These are phyloP conservation scores for Taphrina flavorubra DNA, from an alignment of 1,139 yeast genomes.

Conservation along the genomic window DNA sequence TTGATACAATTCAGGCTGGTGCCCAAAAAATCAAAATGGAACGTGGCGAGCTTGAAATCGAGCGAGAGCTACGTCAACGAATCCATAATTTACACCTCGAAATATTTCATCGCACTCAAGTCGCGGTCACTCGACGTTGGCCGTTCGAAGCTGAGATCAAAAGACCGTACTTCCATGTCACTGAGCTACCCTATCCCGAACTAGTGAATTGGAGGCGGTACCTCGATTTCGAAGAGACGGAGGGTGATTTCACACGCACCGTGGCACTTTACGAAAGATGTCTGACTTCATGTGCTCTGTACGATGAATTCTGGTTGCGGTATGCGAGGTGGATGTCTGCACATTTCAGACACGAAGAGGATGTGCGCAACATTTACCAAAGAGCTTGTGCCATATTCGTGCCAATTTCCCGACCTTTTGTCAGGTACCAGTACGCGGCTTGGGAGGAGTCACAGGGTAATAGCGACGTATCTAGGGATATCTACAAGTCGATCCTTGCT, in stretches of 20 bases:
- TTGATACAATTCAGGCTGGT: constrained; percentile 47
- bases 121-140: constrained; percentile 66
- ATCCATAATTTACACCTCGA: constrained; percentile 53
- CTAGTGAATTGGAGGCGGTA: constrained; percentile 66
- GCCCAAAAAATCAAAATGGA: constrained; percentile 43
- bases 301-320: constrained; percentile 67
- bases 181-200: constrained; percentile 57
- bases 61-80: constrained; percentile 49
- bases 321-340: constrained; percentile 58
- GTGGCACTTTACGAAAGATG: constrained; percentile 64
- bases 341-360: constrained; percentile 46
- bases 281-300: constrained; percentile 53
- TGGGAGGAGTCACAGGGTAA: constrained; percentile 52
- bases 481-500: constrained; percentile 48
- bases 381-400: constrained; percentile 51
- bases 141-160: constrained; percentile 64
- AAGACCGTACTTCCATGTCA: constrained; percentile 61
- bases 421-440: constrained; percentile 52
- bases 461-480: constrained; percentile 50
- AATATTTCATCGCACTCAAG: constrained; percentile 66
- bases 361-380: constrained; percentile 50
- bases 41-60: constrained; percentile 48
- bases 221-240: constrained; percentile 61
- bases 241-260: constrained; percentile 51
- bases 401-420: constrained; percentile 50